phyloP scores from a whole-genome alignment of 768 basidiomycete species.

The Pulveroboletus frians region DNA sequence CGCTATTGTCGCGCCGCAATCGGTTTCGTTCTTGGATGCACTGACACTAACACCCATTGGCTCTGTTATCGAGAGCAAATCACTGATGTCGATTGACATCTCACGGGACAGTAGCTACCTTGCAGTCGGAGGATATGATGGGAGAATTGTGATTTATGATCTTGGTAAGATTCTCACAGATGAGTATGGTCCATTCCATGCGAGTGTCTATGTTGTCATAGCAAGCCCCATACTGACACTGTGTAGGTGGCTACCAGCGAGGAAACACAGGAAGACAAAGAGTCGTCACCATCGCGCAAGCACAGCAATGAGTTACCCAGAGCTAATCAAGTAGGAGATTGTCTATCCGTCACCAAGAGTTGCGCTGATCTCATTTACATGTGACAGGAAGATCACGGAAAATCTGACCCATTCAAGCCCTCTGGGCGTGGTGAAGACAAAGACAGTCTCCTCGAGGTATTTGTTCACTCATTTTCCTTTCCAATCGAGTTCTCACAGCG shows the following conservation, averaged over 20 bases:
- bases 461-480: not conserved
- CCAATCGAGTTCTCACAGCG: not conserved
- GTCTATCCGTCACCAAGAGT: not conserved
- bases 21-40: not conserved
- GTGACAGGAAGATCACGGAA: not conserved
- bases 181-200: not conserved
- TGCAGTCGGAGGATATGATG: not conserved
- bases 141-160: not conserved
- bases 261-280: not conserved
- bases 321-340: not conserved
- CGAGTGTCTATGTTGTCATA: not conserved
- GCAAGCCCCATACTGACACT: not conserved
- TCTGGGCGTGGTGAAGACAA: not conserved
- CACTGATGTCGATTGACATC: not conserved
- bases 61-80: not conserved
- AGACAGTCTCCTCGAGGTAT: not conserved
- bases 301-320: too few relatives aligned
- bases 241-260: not conserved
- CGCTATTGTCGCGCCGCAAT: rapidly evolving
- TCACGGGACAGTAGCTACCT: not conserved
- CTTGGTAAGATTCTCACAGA: not conserved
- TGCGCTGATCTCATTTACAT: not conserved
- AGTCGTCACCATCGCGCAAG: too few relatives aligned
- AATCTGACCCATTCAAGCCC: not conserved
- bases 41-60: not conserved